Evolutionary conservation across 2,329 filamentous ascomycete species (phyloP).

Genomic region (Ophiostoma novo-ulmi): DNA sequence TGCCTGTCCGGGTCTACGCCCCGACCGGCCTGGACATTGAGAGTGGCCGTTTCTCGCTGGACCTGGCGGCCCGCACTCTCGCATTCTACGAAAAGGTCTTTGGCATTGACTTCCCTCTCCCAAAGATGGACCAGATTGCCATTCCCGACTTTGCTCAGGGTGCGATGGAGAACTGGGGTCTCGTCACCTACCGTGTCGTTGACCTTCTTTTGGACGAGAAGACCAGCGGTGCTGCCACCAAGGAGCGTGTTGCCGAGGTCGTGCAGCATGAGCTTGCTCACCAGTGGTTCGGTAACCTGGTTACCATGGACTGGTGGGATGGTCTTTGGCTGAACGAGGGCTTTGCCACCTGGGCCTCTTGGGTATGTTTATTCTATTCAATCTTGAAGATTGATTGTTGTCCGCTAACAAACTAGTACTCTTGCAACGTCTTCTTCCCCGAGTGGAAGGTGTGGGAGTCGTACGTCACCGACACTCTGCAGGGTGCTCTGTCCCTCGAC

Average conservation of each 20-base stretch:
- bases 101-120: conserved; percentile 76
- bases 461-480: conserved; percentile 88
- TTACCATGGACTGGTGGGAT: conserved; percentile 95
- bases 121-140: conserved; percentile 95
- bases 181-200: conserved; percentile 91
- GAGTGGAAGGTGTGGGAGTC: conserved; percentile 98
- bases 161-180: conserved; percentile 98
- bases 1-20: conserved; percentile 90
- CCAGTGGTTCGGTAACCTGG: conserved; percentile 88
- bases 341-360: conserved; percentile 82
- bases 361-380: conserved; percentile 27
- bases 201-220: conserved; percentile 89
- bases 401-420: conserved; percentile 51
- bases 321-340: conserved; percentile 87
- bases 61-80: conserved; percentile 82
- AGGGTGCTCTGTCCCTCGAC: conserved; percentile 80
- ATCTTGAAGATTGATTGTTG: background rate
- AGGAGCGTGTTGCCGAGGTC: conserved; percentile 89
- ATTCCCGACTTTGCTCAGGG: conserved; percentile 94
- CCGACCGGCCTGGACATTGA: conserved; percentile 86
- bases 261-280: conserved; percentile 95
- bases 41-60: conserved; percentile 82
- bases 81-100: conserved; percentile 96
- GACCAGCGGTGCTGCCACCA: conserved; percentile 78
- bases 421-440: conserved; percentile 89